phyloP scores from a whole-genome alignment of 306 rosid genomes.

The Hippophae rhamnoides region DNA sequence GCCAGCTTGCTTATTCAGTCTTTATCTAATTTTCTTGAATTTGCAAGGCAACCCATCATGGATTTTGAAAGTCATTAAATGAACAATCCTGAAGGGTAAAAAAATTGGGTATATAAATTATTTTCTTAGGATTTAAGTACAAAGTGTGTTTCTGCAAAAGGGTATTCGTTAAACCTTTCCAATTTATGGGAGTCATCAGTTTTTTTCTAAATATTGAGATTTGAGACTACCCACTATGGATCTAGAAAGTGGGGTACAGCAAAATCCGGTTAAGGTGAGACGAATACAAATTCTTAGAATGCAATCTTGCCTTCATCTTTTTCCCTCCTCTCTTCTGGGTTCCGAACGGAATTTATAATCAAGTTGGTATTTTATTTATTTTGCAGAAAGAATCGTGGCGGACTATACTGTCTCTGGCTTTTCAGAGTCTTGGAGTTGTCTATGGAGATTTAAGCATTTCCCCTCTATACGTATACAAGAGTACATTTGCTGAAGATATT shows the following conservation, averaged over 20 bases:
- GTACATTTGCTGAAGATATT: conserved; percentile 72
- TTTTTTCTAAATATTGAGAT: conserved; percentile 10
- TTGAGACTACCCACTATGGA: conserved; percentile 51
- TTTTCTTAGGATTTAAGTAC: conserved; percentile 7
- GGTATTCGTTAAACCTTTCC: conserved; percentile 23
- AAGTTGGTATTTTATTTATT: conserved; percentile 12
- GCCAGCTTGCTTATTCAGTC: not conserved
- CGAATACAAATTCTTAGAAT: not conserved
- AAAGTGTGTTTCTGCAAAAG: conserved; percentile 25
- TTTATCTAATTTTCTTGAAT: not conserved
- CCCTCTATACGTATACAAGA: conserved; percentile 72
- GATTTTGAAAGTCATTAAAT: conserved; percentile 3
- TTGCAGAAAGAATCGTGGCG: conserved; percentile 73
- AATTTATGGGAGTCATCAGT: conserved; percentile 28
- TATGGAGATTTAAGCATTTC: conserved; percentile 96
- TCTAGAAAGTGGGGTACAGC: conserved; percentile 49
- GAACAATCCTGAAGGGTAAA: conserved; percentile 3
- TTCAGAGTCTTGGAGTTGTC: conserved; percentile 92
- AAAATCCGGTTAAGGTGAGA: conserved; percentile 51
- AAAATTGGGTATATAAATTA: conserved; percentile 11
- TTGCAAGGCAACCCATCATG: conserved; percentile 7
- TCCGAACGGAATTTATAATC: conserved; percentile 14
- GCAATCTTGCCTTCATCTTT: conserved; percentile 8
- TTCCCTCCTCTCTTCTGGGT: not conserved
- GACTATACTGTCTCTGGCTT: conserved; percentile 68